Base-by-base conservation (phyloP, 2,329 filamentous ascomycete species). In the Aspergillus tanneri region DNA sequence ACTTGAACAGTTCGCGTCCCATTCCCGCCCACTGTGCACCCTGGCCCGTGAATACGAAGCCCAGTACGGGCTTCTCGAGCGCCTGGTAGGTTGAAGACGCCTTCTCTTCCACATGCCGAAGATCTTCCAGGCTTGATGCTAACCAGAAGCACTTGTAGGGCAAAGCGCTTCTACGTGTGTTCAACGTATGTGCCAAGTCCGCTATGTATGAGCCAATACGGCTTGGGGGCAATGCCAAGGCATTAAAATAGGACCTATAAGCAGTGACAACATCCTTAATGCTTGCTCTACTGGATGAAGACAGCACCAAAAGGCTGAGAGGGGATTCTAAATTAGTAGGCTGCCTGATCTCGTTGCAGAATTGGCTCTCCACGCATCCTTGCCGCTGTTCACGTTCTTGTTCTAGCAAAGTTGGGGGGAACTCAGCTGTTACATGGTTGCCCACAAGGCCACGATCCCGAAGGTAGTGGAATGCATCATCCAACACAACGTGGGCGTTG, bases 11-110 rank as follows among this genome's bases (percentile, higher is more conserved):
- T n/a, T 66, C 59, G 18, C 53, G 47, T 0, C 69, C 69, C 69
- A 72, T 71, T 1, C 46, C 46, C 30, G 56, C 49, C 46, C 66
- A 71, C 32, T 71, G 68, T 11, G 69, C 68, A 4, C 69, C 69
- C 42, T 72, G 69, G 0, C 69, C 69, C 3, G 68, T 70, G 46
- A 71, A 71, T n/a, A 71, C 58, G 43, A 69, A 71, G 9, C 53
- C 62, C 6, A 71, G 32, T 3, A 47, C 49, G 1, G 52, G 46
- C 10, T 38, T 23, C 16, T 43, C 21, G 10, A 30, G 5, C 2
- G 19, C 5, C 12, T 23, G 25, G 9, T 30, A 5, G 6, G 23
- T 10, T 11, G n/a, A 12, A 3, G 5, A 34, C 11, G 3, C 2
- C 4, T 21, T 37, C 21, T 3, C n/a, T 18, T 14, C 43, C 22